Evolutionary conservation across 768 basidiomycete species (phyloP).

Genomic region (Suillus subaureus): DNA sequence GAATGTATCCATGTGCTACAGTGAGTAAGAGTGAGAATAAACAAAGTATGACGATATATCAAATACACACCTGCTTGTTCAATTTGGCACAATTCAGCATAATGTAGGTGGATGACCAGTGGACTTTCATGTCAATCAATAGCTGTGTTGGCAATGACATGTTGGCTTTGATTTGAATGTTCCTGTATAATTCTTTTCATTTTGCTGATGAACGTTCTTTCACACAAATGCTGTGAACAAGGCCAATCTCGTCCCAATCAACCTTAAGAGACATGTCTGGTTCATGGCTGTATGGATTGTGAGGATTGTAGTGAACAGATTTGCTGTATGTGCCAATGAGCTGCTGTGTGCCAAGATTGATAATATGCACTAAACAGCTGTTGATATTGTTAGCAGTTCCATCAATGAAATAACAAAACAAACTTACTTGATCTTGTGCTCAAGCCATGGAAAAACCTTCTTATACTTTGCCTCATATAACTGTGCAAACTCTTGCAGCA

Average conservation of each 20-base stretch:
- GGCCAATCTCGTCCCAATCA: conserved; percentile 27
- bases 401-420: conserved; percentile 8
- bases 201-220: conserved; percentile 28
- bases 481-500: neutral
- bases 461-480: neutral
- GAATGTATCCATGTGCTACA: too few species aligned
- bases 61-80: too few species aligned
- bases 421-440: neutral
- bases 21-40: too few species aligned
- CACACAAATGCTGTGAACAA: conserved; percentile 20
- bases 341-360: conserved; percentile 37
- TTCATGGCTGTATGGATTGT: conserved; percentile 13
- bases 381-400: too few species aligned
- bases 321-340: conserved; percentile 30
- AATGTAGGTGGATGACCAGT: conserved; percentile 36
- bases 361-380: conserved; percentile 35
- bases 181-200: conserved; percentile 24
- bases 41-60: too few species aligned
- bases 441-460: neutral
- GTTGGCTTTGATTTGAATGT: conserved; percentile 14
- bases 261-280: too few species aligned
- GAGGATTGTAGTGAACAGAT: conserved; percentile 26
- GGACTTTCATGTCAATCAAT: conserved; percentile 32
- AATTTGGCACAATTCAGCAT: conserved; percentile 18
- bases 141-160: conserved; percentile 11